Evolutionary conservation across 805 yeast genomes (phyloP), one percentile per base, ranked within the genome.

Genomic region (Saturnispora dispora): DNA sequence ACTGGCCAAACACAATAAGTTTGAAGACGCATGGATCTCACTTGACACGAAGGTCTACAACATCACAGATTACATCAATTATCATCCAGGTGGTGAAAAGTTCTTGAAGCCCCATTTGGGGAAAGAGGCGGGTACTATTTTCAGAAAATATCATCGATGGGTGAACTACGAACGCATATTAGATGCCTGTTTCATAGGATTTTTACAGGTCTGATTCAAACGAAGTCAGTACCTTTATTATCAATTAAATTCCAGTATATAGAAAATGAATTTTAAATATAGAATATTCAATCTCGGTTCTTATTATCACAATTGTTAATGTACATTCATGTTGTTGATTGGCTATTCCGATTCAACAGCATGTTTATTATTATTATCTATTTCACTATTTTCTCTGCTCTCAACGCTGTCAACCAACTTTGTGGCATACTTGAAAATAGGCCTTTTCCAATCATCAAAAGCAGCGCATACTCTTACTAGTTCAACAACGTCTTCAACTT

Each of bases 81-180:
- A 82, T 65, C 99, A 91, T 58, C 99, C 99, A 0, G 99, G 99
- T 35, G 99, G 99, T 2, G 81, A 73, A 4, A 80, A 78, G 6
- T 87, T 88, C 60, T 69, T 91, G 41, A 71, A 87, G 79, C 76
- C 79, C 47, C 79, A 85, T 60, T 93, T 95, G 1, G 96, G 96
- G 0, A 72, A 73, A 47, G 97, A 91, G 63, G 93, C 91, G 1
- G 88, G 96, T 3, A 57, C 68, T 2, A 61, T 86, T 54, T 91
- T 91, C 61, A 79, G 82, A 65, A 81, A 82, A 66, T 85, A 83
- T 55, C 82, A 78, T 55, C 59, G 69, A 11, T 69, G 71, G 99
- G 96, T 91, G 5, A 91, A 86, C 63, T 86, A 73, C 47, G 96
- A 90, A 56, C 68, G 88, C 54, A 78, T 91, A 75, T 69, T 91